phyloP scores from a whole-genome alignment of 1,139 yeast genomes.

The Kazachstania sp. region DNA sequence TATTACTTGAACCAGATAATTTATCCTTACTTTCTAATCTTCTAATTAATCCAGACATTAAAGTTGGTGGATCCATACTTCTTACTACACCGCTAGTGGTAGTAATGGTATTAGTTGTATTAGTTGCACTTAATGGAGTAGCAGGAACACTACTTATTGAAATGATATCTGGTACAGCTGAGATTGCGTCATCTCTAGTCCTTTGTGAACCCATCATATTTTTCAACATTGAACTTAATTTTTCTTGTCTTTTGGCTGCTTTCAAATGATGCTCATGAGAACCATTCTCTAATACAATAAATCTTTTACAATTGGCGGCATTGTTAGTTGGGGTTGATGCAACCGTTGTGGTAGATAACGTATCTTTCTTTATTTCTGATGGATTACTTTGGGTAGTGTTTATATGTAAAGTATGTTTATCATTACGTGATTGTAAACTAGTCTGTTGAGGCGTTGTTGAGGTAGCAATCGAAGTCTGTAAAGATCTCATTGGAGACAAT shows the following conservation, averaged over 20 bases:
- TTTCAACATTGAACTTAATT: constrained; percentile 75
- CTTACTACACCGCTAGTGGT: neutral
- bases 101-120: constrained; percentile 17
- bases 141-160: constrained; percentile 21
- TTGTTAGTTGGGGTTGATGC: constrained; percentile 1
- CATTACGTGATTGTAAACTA: neutral
- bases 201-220: constrained; percentile 77
- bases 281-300: constrained; percentile 45
- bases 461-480: neutral
- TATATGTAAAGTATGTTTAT: neutral
- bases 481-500: neutral
- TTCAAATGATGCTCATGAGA: constrained; percentile 70
- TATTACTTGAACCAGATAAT: neutral
- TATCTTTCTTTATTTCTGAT: neutral
- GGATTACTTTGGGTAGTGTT: neutral
- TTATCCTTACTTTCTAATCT: constrained; percentile 43
- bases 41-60: constrained; percentile 72
- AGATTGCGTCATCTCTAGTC: constrained; percentile 69
- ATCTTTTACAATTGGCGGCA: constrained; percentile 13
- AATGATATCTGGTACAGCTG: constrained; percentile 69
- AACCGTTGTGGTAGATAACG: neutral
- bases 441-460: neutral
- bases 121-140: constrained; percentile 17
- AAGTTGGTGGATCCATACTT: constrained; percentile 50
- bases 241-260: constrained; percentile 79